A percentile compares a stretch with the other conserved stretches of the same genome.
These are phyloP conservation scores for Coprinopsis marcescibilis DNA, from an alignment of 768 basidiomycete genomes.

Conservation along the genomic window DNA sequence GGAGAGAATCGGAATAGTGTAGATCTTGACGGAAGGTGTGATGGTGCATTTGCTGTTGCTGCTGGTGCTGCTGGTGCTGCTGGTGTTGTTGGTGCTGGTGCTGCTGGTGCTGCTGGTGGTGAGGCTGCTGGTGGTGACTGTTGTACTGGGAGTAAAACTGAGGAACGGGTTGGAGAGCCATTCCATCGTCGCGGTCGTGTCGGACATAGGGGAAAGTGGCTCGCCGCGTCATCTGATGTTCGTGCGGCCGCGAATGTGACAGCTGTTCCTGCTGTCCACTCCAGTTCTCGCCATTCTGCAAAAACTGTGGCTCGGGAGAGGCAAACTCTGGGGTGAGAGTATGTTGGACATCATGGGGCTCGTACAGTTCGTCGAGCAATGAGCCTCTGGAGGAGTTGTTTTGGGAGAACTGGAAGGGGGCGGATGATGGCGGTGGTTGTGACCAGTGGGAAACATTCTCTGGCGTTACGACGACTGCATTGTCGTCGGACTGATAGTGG, in stretches of 20 bases:
- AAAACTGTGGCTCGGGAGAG: conserved; percentile 24
- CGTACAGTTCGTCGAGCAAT: conserved; percentile 69
- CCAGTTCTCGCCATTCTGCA: conserved; percentile 28
- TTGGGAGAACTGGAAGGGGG: conserved; percentile 25
- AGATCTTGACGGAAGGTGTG: conserved; percentile 28
- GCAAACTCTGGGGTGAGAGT: conserved; percentile 30
- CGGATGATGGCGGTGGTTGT: conserved; percentile 21
- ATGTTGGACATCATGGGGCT: conserved; percentile 27
- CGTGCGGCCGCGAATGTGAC: conserved; percentile 32
- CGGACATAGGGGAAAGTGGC: conserved; percentile 75
- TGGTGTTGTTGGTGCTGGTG: conserved; percentile 10
- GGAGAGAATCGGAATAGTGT: conserved; percentile 29
- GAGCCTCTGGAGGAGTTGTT: conserved; percentile 38
- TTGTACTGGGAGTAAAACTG: conserved; percentile 41
- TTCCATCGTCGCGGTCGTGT: conserved; percentile 54
- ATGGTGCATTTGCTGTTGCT: conserved; percentile 8
- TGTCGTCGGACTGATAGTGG: conserved; percentile 37
- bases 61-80: background rate
- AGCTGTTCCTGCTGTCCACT: conserved; percentile 28
- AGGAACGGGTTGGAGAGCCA: conserved; percentile 34
- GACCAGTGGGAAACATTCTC: conserved; percentile 30
- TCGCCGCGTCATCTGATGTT: conserved; percentile 51
- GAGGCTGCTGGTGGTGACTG: conserved; percentile 41
- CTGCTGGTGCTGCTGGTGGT: conserved; percentile 26
- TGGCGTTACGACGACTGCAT: conserved; percentile 36